These are phyloP conservation scores for Bauhinia variegata DNA, from an alignment of 306 rosid species.

Conservation along the genomic window DNA sequence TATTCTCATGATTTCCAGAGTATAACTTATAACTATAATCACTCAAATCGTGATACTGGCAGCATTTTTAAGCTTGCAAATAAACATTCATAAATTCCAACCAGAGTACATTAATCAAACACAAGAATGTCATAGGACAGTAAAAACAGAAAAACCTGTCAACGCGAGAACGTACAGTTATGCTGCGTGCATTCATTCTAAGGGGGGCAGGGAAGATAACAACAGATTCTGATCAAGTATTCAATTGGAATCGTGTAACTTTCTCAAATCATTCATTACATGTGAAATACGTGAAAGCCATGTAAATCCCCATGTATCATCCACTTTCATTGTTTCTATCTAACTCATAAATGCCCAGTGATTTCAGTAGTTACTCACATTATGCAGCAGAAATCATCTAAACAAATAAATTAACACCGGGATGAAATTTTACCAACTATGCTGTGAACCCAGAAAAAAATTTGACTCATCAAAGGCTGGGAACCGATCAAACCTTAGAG, in stretches of 20 bases:
- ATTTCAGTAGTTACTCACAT: constrained; percentile 23
- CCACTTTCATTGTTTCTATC: not conserved
- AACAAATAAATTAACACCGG: constrained; percentile 22
- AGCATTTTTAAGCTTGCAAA: no score
- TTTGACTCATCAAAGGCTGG: constrained; percentile 22
- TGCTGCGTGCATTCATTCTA: constrained; percentile 9
- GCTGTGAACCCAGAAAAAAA: constrained; percentile 6
- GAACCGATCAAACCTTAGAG: constrained; percentile 59
- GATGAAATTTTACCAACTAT: constrained; percentile 2
- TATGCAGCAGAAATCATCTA: constrained; percentile 20
- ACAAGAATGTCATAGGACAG: not conserved
- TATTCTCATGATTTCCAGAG: no score
- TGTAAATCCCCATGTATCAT: constrained; percentile 2
- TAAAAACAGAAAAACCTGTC: not conserved
- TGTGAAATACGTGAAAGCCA: no score
- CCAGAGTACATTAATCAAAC: not conserved
- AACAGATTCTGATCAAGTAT: constrained; percentile 16
- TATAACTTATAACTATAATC: no score
- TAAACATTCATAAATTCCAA: no score
- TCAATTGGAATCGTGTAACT: not conserved
- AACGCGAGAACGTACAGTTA: not conserved
- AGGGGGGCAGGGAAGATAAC: not conserved
- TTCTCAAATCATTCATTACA: no score
- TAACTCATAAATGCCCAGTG: not conserved
- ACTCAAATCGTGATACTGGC: no score